A percentile compares a stretch with the other conserved stretches of the same genome.
Evolutionary conservation across 2,329 filamentous ascomycete genomes (phyloP).

Genomic region (Fusarium sp.): DNA sequence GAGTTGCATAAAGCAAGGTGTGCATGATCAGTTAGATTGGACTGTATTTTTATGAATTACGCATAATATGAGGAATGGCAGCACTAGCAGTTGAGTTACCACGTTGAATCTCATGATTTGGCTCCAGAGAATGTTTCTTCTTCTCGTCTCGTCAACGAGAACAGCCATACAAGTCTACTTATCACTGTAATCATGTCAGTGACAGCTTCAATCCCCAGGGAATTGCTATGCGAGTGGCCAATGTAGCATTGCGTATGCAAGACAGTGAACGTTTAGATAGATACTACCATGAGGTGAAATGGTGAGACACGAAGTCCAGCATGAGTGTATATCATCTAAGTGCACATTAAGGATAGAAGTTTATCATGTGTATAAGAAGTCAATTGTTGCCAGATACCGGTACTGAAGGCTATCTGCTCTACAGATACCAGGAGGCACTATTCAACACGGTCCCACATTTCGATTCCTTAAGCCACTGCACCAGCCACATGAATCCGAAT

Average conservation of each 20-base stretch:
- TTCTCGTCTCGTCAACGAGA: not conserved
- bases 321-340: not conserved
- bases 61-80: constrained; percentile 37
- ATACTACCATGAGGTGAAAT: not conserved
- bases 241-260: not conserved
- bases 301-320: not conserved
- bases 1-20: constrained; percentile 20
- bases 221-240: not conserved
- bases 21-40: constrained; percentile 43
- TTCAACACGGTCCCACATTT: constrained; percentile 9
- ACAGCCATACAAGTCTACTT: not conserved
- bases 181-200: not conserved
- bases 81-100: constrained; percentile 24
- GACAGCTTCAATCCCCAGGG: not conserved
- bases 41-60: constrained; percentile 46
- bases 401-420: not conserved
- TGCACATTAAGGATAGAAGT: not conserved
- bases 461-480: constrained; percentile 29
- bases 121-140: not conserved
- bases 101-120: not conserved
- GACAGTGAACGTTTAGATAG: not conserved
- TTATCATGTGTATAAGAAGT: not conserved
- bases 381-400: not conserved
- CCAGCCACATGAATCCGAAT: constrained; percentile 36
- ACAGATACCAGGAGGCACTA: not conserved